These are phyloP conservation scores for Lophiotrema nucula DNA, from an alignment of 495 filamentous ascomycete genomes.

Conservation along the genomic window DNA sequence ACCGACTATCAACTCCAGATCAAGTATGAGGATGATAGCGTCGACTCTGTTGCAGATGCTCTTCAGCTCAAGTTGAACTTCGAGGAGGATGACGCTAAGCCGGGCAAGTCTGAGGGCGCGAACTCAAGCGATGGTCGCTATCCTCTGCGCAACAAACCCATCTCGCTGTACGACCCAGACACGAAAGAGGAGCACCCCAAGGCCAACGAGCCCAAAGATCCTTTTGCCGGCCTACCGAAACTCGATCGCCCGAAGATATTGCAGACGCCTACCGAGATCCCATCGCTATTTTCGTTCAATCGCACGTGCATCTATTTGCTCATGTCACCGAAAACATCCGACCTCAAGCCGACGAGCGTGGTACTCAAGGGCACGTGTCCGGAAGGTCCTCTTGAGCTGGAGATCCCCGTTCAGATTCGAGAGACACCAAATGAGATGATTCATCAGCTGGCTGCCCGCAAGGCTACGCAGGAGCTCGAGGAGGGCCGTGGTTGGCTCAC, in stretches of 20 bases:
- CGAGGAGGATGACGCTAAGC: background rate
- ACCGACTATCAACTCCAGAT: constrained; percentile 59
- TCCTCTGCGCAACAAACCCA: constrained; percentile 42
- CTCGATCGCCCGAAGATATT: constrained; percentile 54
- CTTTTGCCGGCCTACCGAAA: constrained; percentile 48
- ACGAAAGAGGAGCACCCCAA: constrained; percentile 39
- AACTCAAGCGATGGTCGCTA: background rate
- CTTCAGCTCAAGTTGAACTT: constrained; percentile 35
- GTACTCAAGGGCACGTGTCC: constrained; percentile 54
- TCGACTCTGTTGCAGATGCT: constrained; percentile 53
- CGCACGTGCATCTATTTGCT: constrained; percentile 63
- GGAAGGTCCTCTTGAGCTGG: constrained; percentile 56
- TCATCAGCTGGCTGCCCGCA: constrained; percentile 66
- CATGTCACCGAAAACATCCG: constrained; percentile 48
- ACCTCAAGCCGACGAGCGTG: constrained; percentile 53
- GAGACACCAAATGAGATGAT: constrained; percentile 54
- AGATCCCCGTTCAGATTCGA: constrained; percentile 56
- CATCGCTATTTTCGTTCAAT: constrained; percentile 61
- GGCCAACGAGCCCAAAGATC: constrained; percentile 29
- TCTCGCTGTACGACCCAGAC: constrained; percentile 56
- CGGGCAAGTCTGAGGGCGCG: background rate
- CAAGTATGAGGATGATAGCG: constrained; percentile 50
- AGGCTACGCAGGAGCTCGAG: constrained; percentile 66
- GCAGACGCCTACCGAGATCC: constrained; percentile 61
- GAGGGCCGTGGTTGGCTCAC: constrained; percentile 66